Conservation (phyloP, 2,329 filamentous ascomycete genomes). For the Fusarium vanettenii region DNA sequence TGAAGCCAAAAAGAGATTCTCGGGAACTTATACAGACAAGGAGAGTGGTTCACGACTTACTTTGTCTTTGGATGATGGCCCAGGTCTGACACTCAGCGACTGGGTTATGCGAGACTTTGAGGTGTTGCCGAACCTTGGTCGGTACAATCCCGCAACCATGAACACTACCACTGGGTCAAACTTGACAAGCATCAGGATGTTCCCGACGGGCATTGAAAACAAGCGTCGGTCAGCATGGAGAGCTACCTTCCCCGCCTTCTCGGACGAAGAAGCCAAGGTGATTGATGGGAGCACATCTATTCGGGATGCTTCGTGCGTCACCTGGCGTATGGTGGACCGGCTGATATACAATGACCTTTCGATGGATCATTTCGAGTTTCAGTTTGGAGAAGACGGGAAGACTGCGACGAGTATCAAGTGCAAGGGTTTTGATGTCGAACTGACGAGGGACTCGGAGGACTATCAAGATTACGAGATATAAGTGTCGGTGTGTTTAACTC, state of each 20-base stretch:
- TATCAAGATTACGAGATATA: neutral
- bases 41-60: neutral
- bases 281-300: neutral
- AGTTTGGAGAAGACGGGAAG: neutral
- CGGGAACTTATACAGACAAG: neutral
- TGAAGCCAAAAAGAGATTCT: neutral
- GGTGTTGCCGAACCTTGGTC: constrained; percentile 1
- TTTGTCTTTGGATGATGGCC: neutral
- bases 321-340: constrained; percentile 5
- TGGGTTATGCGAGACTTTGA: neutral
- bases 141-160: neutral
- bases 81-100: neutral
- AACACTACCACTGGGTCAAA: neutral
- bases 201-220: neutral
- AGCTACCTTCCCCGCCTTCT: neutral
- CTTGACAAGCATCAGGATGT: neutral
- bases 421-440: constrained; percentile 1
- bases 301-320: constrained; percentile 5
- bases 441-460: neutral
- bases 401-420: neutral
- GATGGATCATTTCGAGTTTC: constrained; percentile 14
- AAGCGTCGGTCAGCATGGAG: neutral
- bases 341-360: constrained; percentile 2
- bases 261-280: neutral
- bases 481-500: no score